A percentile compares a stretch with the other conserved stretches of the same genome.
These are phyloP conservation scores for Corymbia maculata DNA, from an alignment of 345 rosid genomes.

Conservation along the genomic window DNA sequence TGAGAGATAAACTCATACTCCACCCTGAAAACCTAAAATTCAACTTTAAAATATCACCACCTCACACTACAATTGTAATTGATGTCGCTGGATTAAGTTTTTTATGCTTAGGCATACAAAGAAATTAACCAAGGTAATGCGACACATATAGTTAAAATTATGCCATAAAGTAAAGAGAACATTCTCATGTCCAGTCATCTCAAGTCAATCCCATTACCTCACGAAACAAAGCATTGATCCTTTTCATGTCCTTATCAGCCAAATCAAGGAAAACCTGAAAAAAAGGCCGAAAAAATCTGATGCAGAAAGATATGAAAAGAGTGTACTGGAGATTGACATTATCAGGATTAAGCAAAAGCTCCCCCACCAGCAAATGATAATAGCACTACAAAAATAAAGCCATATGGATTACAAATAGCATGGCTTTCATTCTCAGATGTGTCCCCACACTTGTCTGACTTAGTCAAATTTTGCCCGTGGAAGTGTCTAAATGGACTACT, in stretches of 20 bases:
- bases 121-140: not conserved
- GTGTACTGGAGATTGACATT: not conserved
- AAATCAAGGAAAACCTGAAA: slow-evolving; percentile 83
- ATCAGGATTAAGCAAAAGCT: not conserved
- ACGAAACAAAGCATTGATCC: slow-evolving; percentile 63
- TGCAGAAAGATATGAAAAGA: not conserved
- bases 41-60: not conserved
- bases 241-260: slow-evolving; percentile 73
- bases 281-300: not conserved
- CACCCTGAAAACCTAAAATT: not conserved
- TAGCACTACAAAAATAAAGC: not conserved
- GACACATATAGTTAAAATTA: not conserved
- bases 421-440: not conserved
- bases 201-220: slow-evolving; percentile 40
- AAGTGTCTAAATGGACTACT: not conserved
- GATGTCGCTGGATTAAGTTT: not conserved
- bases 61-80: not conserved
- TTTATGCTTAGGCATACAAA: not conserved
- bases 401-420: not conserved
- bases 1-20: not conserved
- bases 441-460: not conserved
- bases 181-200: not conserved
- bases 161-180: not conserved
- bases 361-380: not conserved
- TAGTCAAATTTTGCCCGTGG: not conserved